Conservation (phyloP, 176 grass and related monocot genomes). For the Eragrostis curvula region DNA sequence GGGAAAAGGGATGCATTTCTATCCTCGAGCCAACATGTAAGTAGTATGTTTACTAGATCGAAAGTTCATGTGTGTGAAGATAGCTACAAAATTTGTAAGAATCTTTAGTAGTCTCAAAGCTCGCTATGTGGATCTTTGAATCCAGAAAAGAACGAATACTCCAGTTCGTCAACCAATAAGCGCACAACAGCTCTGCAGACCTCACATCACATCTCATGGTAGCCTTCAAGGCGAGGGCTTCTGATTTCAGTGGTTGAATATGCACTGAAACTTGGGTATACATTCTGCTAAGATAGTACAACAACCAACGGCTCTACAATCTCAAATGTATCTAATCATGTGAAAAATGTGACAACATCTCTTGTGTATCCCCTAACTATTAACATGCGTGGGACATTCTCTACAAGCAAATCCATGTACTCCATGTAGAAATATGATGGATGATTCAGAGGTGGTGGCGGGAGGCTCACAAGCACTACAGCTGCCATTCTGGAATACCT, state of each 20-base stretch:
- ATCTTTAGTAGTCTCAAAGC: neutral
- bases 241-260: slow-evolving; percentile 34
- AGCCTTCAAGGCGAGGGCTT: slow-evolving; percentile 44
- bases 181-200: slow-evolving; percentile 24
- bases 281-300: slow-evolving; percentile 45
- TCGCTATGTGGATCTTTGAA: slow-evolving; percentile 35
- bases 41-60: slow-evolving; percentile 29
- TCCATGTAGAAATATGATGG: slow-evolving; percentile 98
- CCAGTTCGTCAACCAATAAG: slow-evolving; percentile 27
- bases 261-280: slow-evolving; percentile 37
- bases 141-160: slow-evolving; percentile 44
- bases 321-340: slow-evolving; percentile 56
- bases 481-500: slow-evolving; percentile 97
- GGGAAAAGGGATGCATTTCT: slow-evolving; percentile 20
- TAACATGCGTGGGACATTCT: slow-evolving; percentile 95
- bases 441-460: slow-evolving; percentile 80
- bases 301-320: slow-evolving; percentile 14
- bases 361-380: slow-evolving; percentile 96
- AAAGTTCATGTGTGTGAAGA: slow-evolving; percentile 18
- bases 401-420: slow-evolving; percentile 98
- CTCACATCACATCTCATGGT: slow-evolving; percentile 27
- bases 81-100: slow-evolving; percentile 53
- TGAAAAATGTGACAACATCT: slow-evolving; percentile 97
- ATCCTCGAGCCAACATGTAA: neutral
- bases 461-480: slow-evolving; percentile 94